Base-by-base conservation (phyloP, 2,329 filamentous ascomycete genomes). In the Fusarium tricinctum region DNA sequence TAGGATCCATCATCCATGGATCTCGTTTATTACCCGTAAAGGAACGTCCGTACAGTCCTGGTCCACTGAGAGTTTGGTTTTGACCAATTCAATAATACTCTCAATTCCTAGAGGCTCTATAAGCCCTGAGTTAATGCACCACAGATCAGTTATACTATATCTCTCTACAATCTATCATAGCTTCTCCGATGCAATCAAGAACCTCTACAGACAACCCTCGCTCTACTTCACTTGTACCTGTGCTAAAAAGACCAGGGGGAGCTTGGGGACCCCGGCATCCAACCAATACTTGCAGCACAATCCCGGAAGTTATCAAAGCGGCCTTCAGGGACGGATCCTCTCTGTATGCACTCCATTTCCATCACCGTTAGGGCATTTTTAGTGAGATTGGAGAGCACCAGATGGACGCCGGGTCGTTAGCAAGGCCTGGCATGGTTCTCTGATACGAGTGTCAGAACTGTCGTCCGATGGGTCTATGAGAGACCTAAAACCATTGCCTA, bases 281-380 rank as follows among this genome's bases (percentile, higher is more conserved):
- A 48, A 38, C 22, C 61, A 50, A 42, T 47, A 33, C 55, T 43
- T 61, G 52, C 47, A 56, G 58, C 42, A 44, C 35, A 20, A 66
- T 56, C 66, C 66, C 56, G 48, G 66, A 48, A 39, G 40, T 47
- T 61, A 62, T 52, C 50, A 61, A 67, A 53, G 66, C 66, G 66
- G 53, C 45, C 53, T 42, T 43, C 46, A 69, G 66, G 61, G 49
- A 69, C 53, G 43, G 52, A 39, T 46, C 58, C 53, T 48, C 54
- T 65, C 40, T 58, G 39, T 22, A 60, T 56, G 52, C 53, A 59
- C 58, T 61, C 56, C 43, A 69, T 68, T 61, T 55, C 35, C 46
- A 66, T 63, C 38, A 35, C 15, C 46, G 48, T 57, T 66, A 58
- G 39, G 32, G 46, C 49, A 67, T 52, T 48, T 26, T 26, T 28